Conservation (phyloP, 2,329 filamentous ascomycete species). For the Aspergillus bombycis region DNA sequence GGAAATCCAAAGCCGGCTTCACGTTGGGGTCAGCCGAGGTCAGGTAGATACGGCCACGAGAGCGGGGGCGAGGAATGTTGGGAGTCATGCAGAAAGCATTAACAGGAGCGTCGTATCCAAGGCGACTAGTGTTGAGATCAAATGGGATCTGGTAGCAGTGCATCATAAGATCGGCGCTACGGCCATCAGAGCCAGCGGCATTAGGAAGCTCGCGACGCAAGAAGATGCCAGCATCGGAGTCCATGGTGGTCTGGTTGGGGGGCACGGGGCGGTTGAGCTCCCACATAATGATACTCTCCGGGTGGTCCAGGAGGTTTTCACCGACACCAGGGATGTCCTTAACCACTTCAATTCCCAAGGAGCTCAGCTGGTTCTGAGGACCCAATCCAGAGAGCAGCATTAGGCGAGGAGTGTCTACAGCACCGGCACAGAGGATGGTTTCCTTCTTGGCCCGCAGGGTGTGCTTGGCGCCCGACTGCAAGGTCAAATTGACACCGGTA, state of each 20-base stretch:
- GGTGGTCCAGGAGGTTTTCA: conserved; percentile 67
- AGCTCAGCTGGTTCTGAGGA: conserved; percentile 53
- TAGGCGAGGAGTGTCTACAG: conserved; percentile 76
- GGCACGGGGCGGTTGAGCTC: conserved; percentile 80
- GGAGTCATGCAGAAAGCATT: conserved; percentile 93
- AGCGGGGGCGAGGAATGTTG: conserved; percentile 83
- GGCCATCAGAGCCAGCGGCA: conserved; percentile 69
- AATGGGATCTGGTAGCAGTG: conserved; percentile 97
- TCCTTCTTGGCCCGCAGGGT: conserved; percentile 68
- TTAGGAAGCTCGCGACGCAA: conserved; percentile 75
- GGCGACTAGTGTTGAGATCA: conserved; percentile 78
- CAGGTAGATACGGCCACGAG: conserved; percentile 75
- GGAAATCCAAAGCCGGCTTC: conserved; percentile 84
- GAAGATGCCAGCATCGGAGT: conserved; percentile 88
- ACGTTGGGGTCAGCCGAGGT: conserved; percentile 73
- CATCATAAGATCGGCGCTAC: conserved; percentile 89
- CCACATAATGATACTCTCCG: conserved; percentile 70
- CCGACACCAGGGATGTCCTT: conserved; percentile 65
- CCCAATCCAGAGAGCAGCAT: conserved; percentile 60
- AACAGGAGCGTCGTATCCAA: conserved; percentile 72
- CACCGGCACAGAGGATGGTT: conserved; percentile 78
- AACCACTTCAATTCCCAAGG: conserved; percentile 60
- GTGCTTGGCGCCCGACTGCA: conserved; percentile 62
- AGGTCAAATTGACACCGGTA: conserved; percentile 71
- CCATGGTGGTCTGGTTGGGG: conserved; percentile 82